phyloP scores from a whole-genome alignment of 495 filamentous ascomycete species.

The Lasiosphaeris hirsuta region DNA sequence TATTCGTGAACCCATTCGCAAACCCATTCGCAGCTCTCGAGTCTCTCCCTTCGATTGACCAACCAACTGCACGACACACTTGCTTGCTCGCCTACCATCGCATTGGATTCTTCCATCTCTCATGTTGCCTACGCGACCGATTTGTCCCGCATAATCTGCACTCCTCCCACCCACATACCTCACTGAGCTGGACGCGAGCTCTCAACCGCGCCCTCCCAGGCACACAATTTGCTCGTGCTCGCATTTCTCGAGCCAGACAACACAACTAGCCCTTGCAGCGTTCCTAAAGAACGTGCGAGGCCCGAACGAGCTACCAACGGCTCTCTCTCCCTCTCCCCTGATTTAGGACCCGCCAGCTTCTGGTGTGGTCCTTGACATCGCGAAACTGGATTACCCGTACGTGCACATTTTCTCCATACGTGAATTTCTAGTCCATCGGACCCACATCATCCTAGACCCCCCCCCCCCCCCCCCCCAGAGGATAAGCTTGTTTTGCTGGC shows the following conservation, averaged over 20 bases:
- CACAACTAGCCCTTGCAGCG: conserved; percentile 1
- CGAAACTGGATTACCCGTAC: conserved; percentile 32
- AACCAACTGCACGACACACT: no score
- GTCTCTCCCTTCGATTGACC: no score
- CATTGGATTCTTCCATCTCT: no score
- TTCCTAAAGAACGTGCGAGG: neutral
- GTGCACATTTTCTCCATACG: conserved; percentile 11
- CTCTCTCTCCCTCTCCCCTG: conserved; percentile 3
- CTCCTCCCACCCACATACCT: no score
- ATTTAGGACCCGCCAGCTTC: conserved; percentile 30
- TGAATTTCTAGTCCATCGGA: neutral
- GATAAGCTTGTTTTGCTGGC: neutral
- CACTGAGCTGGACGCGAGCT: no score
- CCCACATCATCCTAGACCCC: no score
- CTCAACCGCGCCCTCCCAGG: neutral
- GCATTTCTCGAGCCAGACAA: neutral
- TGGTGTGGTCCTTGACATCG: conserved; percentile 28
- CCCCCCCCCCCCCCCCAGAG: no score
- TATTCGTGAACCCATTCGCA: no score
- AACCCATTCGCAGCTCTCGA: no score
- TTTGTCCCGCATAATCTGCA: no score
- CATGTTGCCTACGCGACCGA: no score
- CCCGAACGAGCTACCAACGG: neutral
- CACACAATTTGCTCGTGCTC: neutral
- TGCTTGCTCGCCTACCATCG: no score